Base-by-base conservation (phyloP, 306 rosid species). In the Acacia crassicarpa region DNA sequence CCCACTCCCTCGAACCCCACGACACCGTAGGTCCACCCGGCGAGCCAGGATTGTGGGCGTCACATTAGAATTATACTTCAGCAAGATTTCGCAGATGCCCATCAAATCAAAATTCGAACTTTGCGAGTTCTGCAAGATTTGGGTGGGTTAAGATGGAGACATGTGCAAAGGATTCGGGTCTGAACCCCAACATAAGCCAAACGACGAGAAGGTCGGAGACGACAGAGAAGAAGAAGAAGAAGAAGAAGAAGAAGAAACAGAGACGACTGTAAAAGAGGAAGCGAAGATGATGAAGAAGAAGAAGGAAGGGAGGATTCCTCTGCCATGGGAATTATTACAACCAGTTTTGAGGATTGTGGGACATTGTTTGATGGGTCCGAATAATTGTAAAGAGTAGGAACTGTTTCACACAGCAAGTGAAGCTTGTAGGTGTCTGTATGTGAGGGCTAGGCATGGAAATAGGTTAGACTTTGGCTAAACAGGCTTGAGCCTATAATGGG, bases 311-410 rank as follows among this genome's bases (percentile, higher is more conserved):
- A 89, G 92, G 73, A 88, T 93, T 81, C 88, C 94, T 2, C 23
- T 95, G 48, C 91, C 92, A 8, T 93, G 94, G 90, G 99, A 95
- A 61, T 44, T 93, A 79, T 40, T 91, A 61, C 94, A 91, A 25
- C 98, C 94, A 0, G 67, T 88, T 0, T 3, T 91, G 83, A 89
- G 95, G 75, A 82, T 91, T 22, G 22, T 93, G 59, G 95, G 89
- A 1, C 95, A 95, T 41, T 93, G 95, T 54, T 54, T 95, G 72
- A 32, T 90, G 88, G 91, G 91, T 14, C 54, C 83, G 2, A 56
- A 68, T 23, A 56, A 61, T 10, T 4, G 8, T 19, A 81, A 54
- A 14, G 59, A 82, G 15, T 45, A 16, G 13, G 80, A 59, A 74
- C 30, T 91, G 46, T 49, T 80, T 56, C 85, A 49, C 0, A 85